These are phyloP conservation scores for Nissolia schottii DNA, from an alignment of 306 rosid genomes.

Conservation along the genomic window DNA sequence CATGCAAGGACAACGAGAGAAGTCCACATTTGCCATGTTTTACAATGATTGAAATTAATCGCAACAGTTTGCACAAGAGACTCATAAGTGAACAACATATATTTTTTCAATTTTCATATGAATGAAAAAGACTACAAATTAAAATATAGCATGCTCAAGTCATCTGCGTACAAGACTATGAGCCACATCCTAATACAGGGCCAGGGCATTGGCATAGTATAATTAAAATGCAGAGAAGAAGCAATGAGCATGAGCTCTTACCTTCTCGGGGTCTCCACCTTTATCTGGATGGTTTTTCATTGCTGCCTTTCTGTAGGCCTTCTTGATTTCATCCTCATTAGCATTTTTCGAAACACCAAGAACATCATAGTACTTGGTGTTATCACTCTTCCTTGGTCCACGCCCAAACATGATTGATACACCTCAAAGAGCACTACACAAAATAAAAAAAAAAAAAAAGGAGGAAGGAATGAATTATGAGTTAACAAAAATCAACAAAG, in stretches of 20 bases:
- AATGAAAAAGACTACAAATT: background rate
- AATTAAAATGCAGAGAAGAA: background rate
- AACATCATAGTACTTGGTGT: conserved; percentile 57
- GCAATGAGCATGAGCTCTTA: conserved; percentile 15
- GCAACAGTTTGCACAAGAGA: background rate
- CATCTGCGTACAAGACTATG: background rate
- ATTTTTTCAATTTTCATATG: background rate
- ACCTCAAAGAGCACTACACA: conserved; percentile 22
- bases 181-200: background rate
- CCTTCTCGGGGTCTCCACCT: conserved; percentile 90
- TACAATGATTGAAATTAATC: background rate
- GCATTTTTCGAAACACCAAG: conserved; percentile 71
- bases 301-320: conserved; percentile 74
- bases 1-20: background rate
- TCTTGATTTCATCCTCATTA: conserved; percentile 66
- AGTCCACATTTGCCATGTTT: background rate
- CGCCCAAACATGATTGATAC: conserved; percentile 63
- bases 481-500: background rate
- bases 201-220: background rate
- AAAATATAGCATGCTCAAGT: background rate
- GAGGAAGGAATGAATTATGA: background rate
- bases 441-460: too few relatives aligned
- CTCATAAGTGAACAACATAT: background rate
- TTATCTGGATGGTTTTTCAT: conserved; percentile 79
- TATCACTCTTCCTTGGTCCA: conserved; percentile 60